Evolutionary conservation across 192 early-diverging fungal genomes (phyloP).

Genomic region (Chytriomyces sp.): DNA sequence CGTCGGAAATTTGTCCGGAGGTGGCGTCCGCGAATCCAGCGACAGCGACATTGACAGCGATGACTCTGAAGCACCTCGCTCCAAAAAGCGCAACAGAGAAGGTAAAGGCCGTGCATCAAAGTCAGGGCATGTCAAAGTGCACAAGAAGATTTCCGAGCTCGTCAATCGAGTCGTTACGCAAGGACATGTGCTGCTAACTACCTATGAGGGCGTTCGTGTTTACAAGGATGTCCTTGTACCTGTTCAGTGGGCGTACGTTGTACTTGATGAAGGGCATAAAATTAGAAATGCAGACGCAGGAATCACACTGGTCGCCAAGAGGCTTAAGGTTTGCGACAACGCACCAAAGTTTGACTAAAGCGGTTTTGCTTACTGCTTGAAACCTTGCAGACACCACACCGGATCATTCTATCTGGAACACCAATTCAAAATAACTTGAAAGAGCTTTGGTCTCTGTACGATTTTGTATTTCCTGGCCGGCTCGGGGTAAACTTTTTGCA

Average conservation of each 20-base stretch:
- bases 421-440: slow-evolving; percentile 67
- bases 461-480: slow-evolving; percentile 65
- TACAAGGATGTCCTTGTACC: slow-evolving; percentile 72
- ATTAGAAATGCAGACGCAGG: slow-evolving; percentile 95
- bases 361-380: not conserved
- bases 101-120: not conserved
- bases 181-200: slow-evolving; percentile 85
- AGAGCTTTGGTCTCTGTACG: slow-evolving; percentile 61
- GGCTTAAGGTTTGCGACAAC: slow-evolving; percentile 35
- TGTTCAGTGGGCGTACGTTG: slow-evolving; percentile 81
- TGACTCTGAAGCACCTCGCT: slow-evolving; percentile 27
- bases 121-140: slow-evolving; percentile 44
- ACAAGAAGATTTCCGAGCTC: slow-evolving; percentile 53
- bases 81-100: slow-evolving; percentile 24
- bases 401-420: slow-evolving; percentile 67
- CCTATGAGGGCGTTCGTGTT: slow-evolving; percentile 80
- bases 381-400: slow-evolving; percentile 41
- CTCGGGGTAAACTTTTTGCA: slow-evolving; percentile 45
- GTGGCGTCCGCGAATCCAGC: slow-evolving; percentile 7
- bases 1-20: slow-evolving; percentile 45
- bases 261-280: slow-evolving; percentile 96
- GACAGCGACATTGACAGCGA: slow-evolving; percentile 36
- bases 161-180: slow-evolving; percentile 45
- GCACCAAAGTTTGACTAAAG: slow-evolving; percentile 36
- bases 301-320: slow-evolving; percentile 64